A percentile compares a stretch with the other conserved stretches of the same genome.
Conservation (phyloP, 2,329 filamentous ascomycete species). For the Ustilaginoidea virens region DNA sequence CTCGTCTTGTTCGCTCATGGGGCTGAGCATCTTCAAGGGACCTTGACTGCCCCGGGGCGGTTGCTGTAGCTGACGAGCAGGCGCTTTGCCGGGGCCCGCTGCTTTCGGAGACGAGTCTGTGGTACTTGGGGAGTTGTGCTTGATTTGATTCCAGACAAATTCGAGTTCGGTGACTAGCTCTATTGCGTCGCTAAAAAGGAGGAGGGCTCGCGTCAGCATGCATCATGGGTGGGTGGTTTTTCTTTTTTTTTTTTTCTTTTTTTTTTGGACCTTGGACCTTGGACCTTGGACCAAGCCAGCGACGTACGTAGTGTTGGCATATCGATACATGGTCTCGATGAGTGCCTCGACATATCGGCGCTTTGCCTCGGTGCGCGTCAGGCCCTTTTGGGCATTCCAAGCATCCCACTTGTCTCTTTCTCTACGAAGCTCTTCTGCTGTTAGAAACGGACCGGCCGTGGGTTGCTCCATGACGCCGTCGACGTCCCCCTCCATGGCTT, state of each 20-base stretch:
- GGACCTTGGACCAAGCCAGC: not conserved
- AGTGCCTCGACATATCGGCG: constrained; percentile 83
- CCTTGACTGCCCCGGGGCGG: constrained; percentile 32
- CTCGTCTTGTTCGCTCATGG: constrained; percentile 73
- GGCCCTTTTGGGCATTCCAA: constrained; percentile 75
- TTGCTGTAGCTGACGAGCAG: constrained; percentile 27
- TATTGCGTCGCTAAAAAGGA: constrained; percentile 47
- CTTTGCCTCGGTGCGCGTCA: constrained; percentile 85
- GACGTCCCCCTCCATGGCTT: constrained; percentile 97
- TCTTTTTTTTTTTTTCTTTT: not conserved
- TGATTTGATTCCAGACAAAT: constrained; percentile 98
- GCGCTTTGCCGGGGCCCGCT: constrained; percentile 14
- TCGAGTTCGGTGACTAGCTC: constrained; percentile 91
- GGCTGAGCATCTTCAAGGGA: constrained; percentile 59
- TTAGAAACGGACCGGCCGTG: constrained; percentile 28
- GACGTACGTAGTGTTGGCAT: constrained; percentile 67
- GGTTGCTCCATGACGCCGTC: constrained; percentile 87
- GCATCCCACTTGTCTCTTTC: constrained; percentile 75
- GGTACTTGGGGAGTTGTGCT: constrained; percentile 60
- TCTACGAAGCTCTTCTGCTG: constrained; percentile 37
- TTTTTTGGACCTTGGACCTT: too few relatives aligned
- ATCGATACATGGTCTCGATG: constrained; percentile 93
- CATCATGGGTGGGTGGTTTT: too few relatives aligned
- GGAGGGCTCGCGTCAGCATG: not conserved
- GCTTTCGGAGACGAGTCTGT: constrained; percentile 40